phyloP scores from a whole-genome alignment of 352 stramenopile species.

The Albugo laibachii region DNA sequence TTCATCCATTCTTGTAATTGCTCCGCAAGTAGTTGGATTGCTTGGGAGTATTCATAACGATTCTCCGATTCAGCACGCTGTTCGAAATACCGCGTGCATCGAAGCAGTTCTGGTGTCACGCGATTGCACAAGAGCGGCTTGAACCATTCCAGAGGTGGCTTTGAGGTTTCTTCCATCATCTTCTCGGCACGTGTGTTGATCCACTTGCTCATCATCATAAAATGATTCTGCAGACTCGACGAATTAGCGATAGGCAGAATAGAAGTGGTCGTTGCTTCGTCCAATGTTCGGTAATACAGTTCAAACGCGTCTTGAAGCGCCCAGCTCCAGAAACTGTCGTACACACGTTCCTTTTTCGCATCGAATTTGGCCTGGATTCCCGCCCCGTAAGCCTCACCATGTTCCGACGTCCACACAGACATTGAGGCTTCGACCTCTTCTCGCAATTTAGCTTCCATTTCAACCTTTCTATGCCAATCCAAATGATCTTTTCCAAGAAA shows the following conservation, averaged over 20 bases:
- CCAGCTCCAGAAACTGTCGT: constrained; percentile 75
- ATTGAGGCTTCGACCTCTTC: constrained; percentile 32
- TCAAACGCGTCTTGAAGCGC: constrained; percentile 44
- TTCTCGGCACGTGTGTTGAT: constrained; percentile 30
- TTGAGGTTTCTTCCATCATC: constrained; percentile 12
- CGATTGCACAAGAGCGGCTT: constrained; percentile 51
- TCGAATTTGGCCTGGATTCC: constrained; percentile 44
- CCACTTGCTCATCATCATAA: constrained; percentile 30
- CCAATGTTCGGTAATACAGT: constrained; percentile 27
- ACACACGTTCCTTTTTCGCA: constrained; percentile 42
- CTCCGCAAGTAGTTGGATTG: constrained; percentile 33
- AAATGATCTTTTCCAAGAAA: constrained; percentile 29
- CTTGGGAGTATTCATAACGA: constrained; percentile 22
- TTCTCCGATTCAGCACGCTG: constrained; percentile 21
- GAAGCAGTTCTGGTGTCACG: constrained; percentile 37
- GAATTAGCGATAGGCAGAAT: constrained; percentile 8
- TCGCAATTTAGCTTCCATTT: constrained; percentile 25
- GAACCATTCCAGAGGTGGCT: constrained; percentile 30
- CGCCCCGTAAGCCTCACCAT: constrained; percentile 30
- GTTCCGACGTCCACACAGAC: constrained; percentile 26
- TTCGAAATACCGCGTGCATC: constrained; percentile 26
- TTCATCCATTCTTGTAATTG: constrained; percentile 31
- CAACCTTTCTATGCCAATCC: constrained; percentile 26
- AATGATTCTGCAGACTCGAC: constrained; percentile 15
- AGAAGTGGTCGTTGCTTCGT: constrained; percentile 1